Evolutionary conservation across 192 early-diverging fungal genomes (phyloP).

Genomic region (Mortierella hygrophila): DNA sequence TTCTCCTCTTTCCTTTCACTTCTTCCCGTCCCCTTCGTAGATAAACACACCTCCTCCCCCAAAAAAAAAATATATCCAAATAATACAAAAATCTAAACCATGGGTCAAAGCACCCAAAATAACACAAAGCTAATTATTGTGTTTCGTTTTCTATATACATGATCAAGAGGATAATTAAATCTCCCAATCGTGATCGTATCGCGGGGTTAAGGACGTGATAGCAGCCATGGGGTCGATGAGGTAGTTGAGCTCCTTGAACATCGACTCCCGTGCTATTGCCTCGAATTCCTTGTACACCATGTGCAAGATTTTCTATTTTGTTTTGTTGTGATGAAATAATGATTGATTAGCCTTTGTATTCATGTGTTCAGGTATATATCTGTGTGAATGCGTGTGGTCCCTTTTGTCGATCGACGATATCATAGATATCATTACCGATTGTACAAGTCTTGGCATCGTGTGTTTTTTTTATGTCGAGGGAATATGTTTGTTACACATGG

Average conservation of each 20-base stretch:
- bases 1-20: too few species aligned
- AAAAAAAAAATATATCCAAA: neutral
- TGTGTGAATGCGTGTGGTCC: too few species aligned
- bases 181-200: slow-evolving; percentile 27
- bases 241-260: slow-evolving; percentile 31
- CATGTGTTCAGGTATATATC: neutral
- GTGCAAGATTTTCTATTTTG: slow-evolving; percentile 33
- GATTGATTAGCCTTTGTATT: neutral
- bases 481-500: neutral
- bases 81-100: too few species aligned
- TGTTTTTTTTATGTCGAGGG: too few species aligned
- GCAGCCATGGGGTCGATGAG: slow-evolving; percentile 31
- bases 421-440: too few species aligned
- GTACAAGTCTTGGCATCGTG: too few species aligned
- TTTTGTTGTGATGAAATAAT: neutral
- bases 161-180: neutral
- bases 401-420: too few species aligned
- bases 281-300: slow-evolving; percentile 40
- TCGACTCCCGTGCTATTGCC: slow-evolving; percentile 18
- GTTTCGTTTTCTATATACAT: too few species aligned
- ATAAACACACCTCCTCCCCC: neutral
- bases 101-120: too few species aligned
- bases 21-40: too few species aligned
- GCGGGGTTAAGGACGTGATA: neutral
- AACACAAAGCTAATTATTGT: too few species aligned